Evolutionary conservation across 2,329 filamentous ascomycete genomes (phyloP), one percentile per base, ranked within the genome.

Genomic region (Colletotrichum acutatum): DNA sequence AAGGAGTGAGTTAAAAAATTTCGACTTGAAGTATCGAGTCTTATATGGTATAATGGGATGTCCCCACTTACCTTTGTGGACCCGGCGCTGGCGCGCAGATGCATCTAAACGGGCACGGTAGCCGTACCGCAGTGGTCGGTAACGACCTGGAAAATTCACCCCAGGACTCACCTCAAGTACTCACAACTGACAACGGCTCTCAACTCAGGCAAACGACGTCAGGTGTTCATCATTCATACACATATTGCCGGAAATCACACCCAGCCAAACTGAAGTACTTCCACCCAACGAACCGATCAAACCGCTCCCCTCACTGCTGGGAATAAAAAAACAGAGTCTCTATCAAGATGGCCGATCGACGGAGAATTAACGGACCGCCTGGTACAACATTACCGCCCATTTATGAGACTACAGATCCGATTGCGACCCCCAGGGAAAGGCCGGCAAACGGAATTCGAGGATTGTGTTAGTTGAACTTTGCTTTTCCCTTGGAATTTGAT

Each of bases 321-420:
- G 19, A 22, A n/a, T 19, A 16, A 26, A 28, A 26, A 56, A 28
- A 56, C 53, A 56, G 7, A 24, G 26, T 16, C 22, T 54, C 19
- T 53, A 32, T 42, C 34, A 73, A 46, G 22, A 95, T 95, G 93
- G 87, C 93, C 69, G 97, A 99, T 82, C 91, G 95, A 82, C 92
- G 96, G 84, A 91, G 97, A 78, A 91, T 98, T 76, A 98, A 98
- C 83, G 95, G 95, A 5, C 97, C 97, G 7, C 87, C 91, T 53
- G 94, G 94, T 66, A 90, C 90, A 32, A 98, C 95, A 9, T 84
- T 88, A 42, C 90, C 95, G 19, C 94, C 95, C 1, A 84, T 95
- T 4, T 98, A 92, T 80, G 89, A 90, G 76, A 83, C 86, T 14
- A 77, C 82, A 42, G 78, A 19, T 26, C 24, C 46, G 6, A 52